Percentiles rank a stretch among this genome's conserved stretches.
Evolutionary conservation across 352 stramenopile genomes (phyloP).

Genomic region (Globisporangium spinosum): DNA sequence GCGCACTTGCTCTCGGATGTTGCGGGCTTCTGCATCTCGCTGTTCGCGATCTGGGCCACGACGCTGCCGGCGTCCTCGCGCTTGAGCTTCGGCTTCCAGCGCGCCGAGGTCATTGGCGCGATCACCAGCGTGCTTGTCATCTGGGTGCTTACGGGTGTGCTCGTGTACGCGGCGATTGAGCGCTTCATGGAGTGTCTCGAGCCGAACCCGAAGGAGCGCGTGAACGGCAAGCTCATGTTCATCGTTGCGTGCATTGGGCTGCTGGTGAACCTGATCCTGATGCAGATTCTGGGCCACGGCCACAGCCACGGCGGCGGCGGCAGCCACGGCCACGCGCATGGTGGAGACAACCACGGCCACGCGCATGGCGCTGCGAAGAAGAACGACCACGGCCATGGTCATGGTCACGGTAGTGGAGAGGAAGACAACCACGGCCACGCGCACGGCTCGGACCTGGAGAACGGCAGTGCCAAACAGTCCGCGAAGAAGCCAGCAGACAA

Average conservation of each 20-base stretch:
- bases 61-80: slow-evolving; percentile 64
- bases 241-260: slow-evolving; percentile 94
- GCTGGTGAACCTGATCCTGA: slow-evolving; percentile 95
- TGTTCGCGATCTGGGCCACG: slow-evolving; percentile 70
- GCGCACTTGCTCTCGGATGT: slow-evolving; percentile 75
- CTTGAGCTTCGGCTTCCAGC: slow-evolving; percentile 93
- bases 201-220: slow-evolving; percentile 69
- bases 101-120: slow-evolving; percentile 93
- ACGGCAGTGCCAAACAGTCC: slow-evolving; percentile 17
- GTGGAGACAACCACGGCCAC: slow-evolving; percentile 22
- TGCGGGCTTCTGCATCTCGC: slow-evolving; percentile 68
- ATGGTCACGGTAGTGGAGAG: slow-evolving; percentile 47
- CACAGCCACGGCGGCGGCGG: slow-evolving; percentile 60
- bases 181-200: slow-evolving; percentile 80
- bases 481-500: slow-evolving; percentile 20
- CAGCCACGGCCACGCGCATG: slow-evolving; percentile 32
- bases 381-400: slow-evolving; percentile 41
- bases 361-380: slow-evolving; percentile 19
- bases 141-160: slow-evolving; percentile 90
- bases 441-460: slow-evolving; percentile 26
- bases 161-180: slow-evolving; percentile 93
- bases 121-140: slow-evolving; percentile 92
- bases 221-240: slow-evolving; percentile 97
- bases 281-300: slow-evolving; percentile 88
- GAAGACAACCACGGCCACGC: slow-evolving; percentile 25